These are phyloP conservation scores for Exophiala mesophila DNA, from an alignment of 2,329 filamentous ascomycete genomes.

Conservation along the genomic window DNA sequence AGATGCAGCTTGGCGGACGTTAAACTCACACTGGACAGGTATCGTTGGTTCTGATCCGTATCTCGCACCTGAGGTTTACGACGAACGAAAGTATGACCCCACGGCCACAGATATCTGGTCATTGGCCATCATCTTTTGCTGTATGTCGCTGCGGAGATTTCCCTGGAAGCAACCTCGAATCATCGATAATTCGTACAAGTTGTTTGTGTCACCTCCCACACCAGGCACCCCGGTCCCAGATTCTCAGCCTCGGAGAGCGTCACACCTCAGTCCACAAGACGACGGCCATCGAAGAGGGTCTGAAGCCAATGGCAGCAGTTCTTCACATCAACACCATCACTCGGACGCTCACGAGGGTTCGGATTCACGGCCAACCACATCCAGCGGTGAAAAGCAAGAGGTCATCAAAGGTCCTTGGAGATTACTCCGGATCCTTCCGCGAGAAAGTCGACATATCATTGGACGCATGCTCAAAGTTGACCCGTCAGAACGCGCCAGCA, in stretches of 20 bases:
- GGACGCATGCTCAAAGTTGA: slow-evolving; percentile 88
- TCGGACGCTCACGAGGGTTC: slow-evolving; percentile 10
- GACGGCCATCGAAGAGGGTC: slow-evolving; percentile 13
- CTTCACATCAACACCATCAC: slow-evolving; percentile 24
- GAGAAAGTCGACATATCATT: slow-evolving; percentile 85
- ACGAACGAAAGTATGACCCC: slow-evolving; percentile 87
- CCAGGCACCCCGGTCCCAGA: slow-evolving; percentile 54
- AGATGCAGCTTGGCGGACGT: background rate
- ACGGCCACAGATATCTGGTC: slow-evolving; percentile 97
- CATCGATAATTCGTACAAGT: slow-evolving; percentile 89
- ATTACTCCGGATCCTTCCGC: slow-evolving; percentile 75
- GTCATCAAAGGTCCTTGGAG: slow-evolving; percentile 91
- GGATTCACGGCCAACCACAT: slow-evolving; percentile 18
- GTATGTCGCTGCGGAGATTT: slow-evolving; percentile 92
- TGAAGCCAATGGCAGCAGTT: slow-evolving; percentile 20
- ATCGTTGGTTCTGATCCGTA: slow-evolving; percentile 90
- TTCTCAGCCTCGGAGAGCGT: slow-evolving; percentile 32
- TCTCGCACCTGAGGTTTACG: slow-evolving; percentile 92
- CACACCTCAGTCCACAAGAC: slow-evolving; percentile 15
- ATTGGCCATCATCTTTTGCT: slow-evolving; percentile 96
- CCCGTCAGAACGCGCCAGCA: slow-evolving; percentile 73
- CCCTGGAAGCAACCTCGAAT: slow-evolving; percentile 93
- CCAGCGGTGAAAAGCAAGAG: slow-evolving; percentile 56
- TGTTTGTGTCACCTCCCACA: slow-evolving; percentile 82
- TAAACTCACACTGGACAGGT: slow-evolving; percentile 42